Base-by-base conservation (phyloP, 2,329 filamentous ascomycete species). In the Trichoderma sp. region DNA sequence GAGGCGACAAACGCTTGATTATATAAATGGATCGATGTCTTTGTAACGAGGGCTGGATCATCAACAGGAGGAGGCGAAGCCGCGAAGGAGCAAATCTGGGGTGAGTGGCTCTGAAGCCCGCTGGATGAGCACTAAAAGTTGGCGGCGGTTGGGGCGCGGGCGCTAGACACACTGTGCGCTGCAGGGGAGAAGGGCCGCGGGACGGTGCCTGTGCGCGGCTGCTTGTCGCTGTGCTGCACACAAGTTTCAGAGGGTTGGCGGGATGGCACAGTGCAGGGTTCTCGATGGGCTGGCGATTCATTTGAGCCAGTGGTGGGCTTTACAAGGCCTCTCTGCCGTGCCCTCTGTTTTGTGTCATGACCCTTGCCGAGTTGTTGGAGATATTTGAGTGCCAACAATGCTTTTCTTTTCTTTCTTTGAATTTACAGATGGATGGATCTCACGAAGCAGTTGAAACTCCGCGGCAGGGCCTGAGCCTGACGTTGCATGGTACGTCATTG, bases 51-150 rank as follows among this genome's bases (percentile, higher is more conserved):
- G 37, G 58, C 68, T 56, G 26, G 34, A 63, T 51, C 28, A 52
- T 60, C 60, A 43, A 43, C 39, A 69, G 68, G 60, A 68, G 49
- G 66, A 69, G 68, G 68, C 68, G 68, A 59, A 69, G 68, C 60
- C 59, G 49, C 58, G 49, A 58, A 67, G 59, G 67, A 69, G 39
- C 39, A 43, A 43, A 64, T 69, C 67, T 59, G 67, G 59, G 66
- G 58, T 49, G 46, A 49, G 46, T 24, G 46, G 46, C 46, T 49
- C 46, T 49, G n/a, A 24, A 24, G 26, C 5, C 30, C 28, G 46
- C 26, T 51, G 59, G 32, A 34, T 18, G 26, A 49, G 59, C 43
- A 37, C 59, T 61, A 61, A 43, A 43, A 37, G 16, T 16, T 49
- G 46, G n/a, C n/a, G 43, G 43, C 43, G 43, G 43, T 46, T 46